Evolutionary conservation across 208 protist genomes (phyloP), one percentile per base, ranked within the genome.

Genomic region (Leptomonas seymouri): DNA sequence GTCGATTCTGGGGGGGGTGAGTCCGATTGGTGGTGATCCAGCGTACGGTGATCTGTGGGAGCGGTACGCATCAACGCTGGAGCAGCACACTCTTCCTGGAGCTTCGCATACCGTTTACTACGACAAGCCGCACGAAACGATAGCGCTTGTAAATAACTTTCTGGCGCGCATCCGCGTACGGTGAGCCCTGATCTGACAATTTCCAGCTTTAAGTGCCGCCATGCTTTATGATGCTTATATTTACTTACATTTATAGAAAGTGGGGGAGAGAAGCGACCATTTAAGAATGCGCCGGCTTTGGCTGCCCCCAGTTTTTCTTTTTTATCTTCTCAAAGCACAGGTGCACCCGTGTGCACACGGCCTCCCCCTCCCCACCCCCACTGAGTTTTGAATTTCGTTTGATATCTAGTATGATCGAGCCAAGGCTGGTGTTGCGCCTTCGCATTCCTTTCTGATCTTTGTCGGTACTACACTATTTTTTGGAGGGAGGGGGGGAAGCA

Each of bases 41-140:
- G 14, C 23, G 21, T 78, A 76, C 30, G 58, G 55, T 1, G 55
- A 73, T 4, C 14, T 76, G 45, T 92, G 83, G 78, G 49, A 55
- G 42, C 74, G 51, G 11, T 84, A 68, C 62, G 78, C 76, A 0
- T 16, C 28, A 12, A 31, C 49, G 2, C 54, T 82, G 34, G 66
- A 84, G 34, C 74, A 92, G 78, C 75, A 82, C 65, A 55, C 81
- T n/a, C 54, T 92, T 14, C 70, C 61, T 4, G 53, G 64, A n/a
- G 83, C 86, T 2, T 74, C 79, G 21, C 84, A 92, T 62, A 87
- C 76, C 2, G 57, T 92, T 18, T 84, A 82, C 67, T 87, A 82
- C 58, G 84, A 89, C 59, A 67, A 85, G 39, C 60, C 83, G n/a
- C 62, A 70, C 12, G 76, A 69, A 11, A 85, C 79, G 0, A 28